phyloP scores from a whole-genome alignment of 495 filamentous ascomycete genomes.

The Letharia columbiana region DNA sequence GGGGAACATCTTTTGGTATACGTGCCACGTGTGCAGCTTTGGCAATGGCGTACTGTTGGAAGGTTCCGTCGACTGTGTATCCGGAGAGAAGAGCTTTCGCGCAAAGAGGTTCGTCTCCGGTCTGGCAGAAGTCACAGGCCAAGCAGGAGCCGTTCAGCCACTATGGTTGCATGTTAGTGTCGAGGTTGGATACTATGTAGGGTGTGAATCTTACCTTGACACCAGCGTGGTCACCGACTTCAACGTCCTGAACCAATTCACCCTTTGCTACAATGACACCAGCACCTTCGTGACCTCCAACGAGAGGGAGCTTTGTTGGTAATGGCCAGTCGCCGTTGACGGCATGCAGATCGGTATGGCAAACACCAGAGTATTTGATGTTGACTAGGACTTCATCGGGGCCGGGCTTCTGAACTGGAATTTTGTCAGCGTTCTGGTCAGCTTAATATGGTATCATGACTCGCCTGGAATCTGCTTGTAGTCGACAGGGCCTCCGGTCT shows the following conservation, averaged over 20 bases:
- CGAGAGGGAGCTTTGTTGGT: conserved; percentile 65
- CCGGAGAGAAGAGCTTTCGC: conserved; percentile 63
- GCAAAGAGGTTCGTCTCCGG: conserved; percentile 71
- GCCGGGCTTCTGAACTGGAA: conserved; percentile 58
- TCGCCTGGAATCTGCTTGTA: conserved; percentile 63
- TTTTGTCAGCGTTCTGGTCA: background rate
- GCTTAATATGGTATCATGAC: background rate
- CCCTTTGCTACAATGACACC: conserved; percentile 78
- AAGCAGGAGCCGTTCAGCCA: conserved; percentile 85
- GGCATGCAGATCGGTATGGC: conserved; percentile 83
- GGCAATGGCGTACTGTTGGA: conserved; percentile 85
- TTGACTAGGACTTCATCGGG: conserved; percentile 86
- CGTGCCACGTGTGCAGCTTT: conserved; percentile 76
- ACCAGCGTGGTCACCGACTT: conserved; percentile 74
- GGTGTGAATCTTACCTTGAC: conserved; percentile 44
- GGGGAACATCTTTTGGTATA: conserved; percentile 62
- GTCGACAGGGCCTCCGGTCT: conserved; percentile 59
- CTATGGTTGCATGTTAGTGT: conserved; percentile 19
- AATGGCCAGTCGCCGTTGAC: conserved; percentile 86
- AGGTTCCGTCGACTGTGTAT: conserved; percentile 85
- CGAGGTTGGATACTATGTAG: background rate
- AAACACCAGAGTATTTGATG: conserved; percentile 88
- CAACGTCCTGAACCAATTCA: conserved; percentile 58
- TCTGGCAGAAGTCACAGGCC: conserved; percentile 69
- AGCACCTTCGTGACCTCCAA: conserved; percentile 91